Percentiles rank a stretch among this genome's conserved stretches.
Conservation (phyloP, 495 filamentous ascomycete genomes). For the Penicillium flavigenum region DNA sequence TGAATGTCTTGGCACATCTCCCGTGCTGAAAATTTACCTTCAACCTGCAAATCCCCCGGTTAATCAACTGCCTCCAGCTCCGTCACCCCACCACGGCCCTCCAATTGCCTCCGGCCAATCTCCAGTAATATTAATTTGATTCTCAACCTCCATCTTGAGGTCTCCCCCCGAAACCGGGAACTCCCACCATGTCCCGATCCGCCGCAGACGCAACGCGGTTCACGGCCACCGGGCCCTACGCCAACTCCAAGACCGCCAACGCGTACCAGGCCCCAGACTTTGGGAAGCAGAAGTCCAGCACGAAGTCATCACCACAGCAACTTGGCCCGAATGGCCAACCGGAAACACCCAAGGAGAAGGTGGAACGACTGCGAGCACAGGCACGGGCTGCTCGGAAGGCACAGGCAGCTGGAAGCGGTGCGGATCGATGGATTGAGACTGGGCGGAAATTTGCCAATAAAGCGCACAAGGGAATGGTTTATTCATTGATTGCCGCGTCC, state of each 20-base stretch:
- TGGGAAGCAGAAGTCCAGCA: slow-evolving; percentile 26
- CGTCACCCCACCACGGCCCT: slow-evolving; percentile 19
- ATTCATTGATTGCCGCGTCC: slow-evolving; percentile 73
- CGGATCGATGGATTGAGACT: slow-evolving; percentile 67
- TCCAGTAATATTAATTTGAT: slow-evolving; percentile 5
- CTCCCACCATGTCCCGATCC: slow-evolving; percentile 71
- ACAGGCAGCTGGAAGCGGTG: slow-evolving; percentile 52
- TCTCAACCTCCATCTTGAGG: not conserved
- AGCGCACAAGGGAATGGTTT: slow-evolving; percentile 75
- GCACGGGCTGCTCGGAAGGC: slow-evolving; percentile 67
- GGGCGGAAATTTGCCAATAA: slow-evolving; percentile 77
- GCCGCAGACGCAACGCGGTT: slow-evolving; percentile 93
- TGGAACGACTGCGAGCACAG: slow-evolving; percentile 79
- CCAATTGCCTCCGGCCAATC: slow-evolving; percentile 7
- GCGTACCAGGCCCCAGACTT: slow-evolving; percentile 41
- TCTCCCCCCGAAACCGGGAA: slow-evolving; percentile 1
- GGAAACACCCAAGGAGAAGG: slow-evolving; percentile 89
- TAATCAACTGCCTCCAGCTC: slow-evolving; percentile 18
- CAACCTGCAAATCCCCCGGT: slow-evolving; percentile 18
- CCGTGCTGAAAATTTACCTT: slow-evolving; percentile 44
- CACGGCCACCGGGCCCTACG: slow-evolving; percentile 88
- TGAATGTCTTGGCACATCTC: slow-evolving; percentile 29
- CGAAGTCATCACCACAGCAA: slow-evolving; percentile 22
- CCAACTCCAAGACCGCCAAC: slow-evolving; percentile 61
- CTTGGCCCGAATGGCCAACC: slow-evolving; percentile 35